Evolutionary conservation across 106 monocot species (phyloP), one percentile per base, ranked within the genome.

Genomic region (Allium sativum): DNA sequence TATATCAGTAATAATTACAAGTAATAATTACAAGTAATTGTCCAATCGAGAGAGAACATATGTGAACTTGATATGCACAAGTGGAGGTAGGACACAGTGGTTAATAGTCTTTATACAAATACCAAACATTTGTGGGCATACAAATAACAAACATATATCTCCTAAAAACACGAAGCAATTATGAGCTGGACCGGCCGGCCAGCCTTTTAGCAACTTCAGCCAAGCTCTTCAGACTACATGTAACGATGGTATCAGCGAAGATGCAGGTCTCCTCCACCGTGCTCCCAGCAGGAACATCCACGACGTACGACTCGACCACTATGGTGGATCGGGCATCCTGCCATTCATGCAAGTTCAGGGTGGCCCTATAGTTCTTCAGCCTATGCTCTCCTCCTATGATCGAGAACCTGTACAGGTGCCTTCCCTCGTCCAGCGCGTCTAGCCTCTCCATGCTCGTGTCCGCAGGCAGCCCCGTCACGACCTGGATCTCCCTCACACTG

Each of bases 231-330:
- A 83, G 71, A 22, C 78, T 83, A 42, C 78, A 83, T 40, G 44
- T 69, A 7, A 83, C 68, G 50, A 83, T 79, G 48, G 78, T 83
- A 52, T 83, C 83, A 40, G 72, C 75, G 44, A 83, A 83, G 40
- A 72, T 45, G 18, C 68, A 41, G 6, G 83, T 83, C 55, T 83
- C 83, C 67, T 79, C 78, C 45, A 16, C 48, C 10, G 83, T 83
- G 65, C 75, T 83, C 15, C 83, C 83, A 3, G 58, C 44, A 50
- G 83, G 83, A 21, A 79, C 78, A 52, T 83, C 83, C 18, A 83
- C 83, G 41, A 72, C 78, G 65, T 79, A 83, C 10, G 78, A 79
- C 72, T 83, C 83, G 60, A 79, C 65, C 52, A 78, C 83, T 54
- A 83, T 72, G 20, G 78, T 64, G 41, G 18, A 22, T 22, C 31